These are phyloP conservation scores for Podaxis mareebaensis DNA, from an alignment of 768 basidiomycete species.

Conservation along the genomic window DNA sequence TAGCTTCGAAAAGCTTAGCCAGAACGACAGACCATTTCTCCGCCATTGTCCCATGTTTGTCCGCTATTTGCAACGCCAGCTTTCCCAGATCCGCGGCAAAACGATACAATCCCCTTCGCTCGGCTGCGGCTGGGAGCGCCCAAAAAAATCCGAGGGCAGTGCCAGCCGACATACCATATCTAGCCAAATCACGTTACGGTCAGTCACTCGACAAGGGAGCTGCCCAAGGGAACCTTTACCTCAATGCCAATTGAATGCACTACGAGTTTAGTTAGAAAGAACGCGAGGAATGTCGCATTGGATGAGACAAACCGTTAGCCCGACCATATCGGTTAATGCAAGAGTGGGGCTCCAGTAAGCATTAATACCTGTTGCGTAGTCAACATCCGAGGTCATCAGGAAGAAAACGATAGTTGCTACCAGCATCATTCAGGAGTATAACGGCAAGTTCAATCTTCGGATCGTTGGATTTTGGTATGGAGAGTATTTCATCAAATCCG, in stretches of 20 bases:
- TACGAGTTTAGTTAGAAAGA: constrained; percentile 22
- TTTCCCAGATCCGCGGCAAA: constrained; percentile 70
- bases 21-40: constrained; percentile 61
- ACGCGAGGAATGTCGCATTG: neutral
- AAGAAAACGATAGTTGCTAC: constrained; percentile 27
- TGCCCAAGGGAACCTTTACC: constrained; percentile 34
- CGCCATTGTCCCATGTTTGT: constrained; percentile 58
- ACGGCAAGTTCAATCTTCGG: constrained; percentile 62
- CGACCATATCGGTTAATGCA: constrained; percentile 62
- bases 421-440: constrained; percentile 67
- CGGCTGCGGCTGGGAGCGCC: constrained; percentile 63
- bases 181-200: constrained; percentile 24
- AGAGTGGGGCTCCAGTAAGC: constrained; percentile 69
- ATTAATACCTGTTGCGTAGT: constrained; percentile 48
- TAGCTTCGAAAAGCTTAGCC: neutral
- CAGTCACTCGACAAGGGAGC: neutral
- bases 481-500: constrained; percentile 67
- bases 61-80: constrained; percentile 67
- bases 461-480: constrained; percentile 63
- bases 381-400: neutral
- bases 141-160: constrained; percentile 74
- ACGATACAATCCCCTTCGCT: constrained; percentile 61
- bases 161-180: constrained; percentile 68
- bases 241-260: constrained; percentile 65
- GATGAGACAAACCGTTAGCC: constrained; percentile 53